These are phyloP conservation scores for Aspergillus sp. DNA, from an alignment of 2,329 filamentous ascomycete genomes.

Conservation along the genomic window DNA sequence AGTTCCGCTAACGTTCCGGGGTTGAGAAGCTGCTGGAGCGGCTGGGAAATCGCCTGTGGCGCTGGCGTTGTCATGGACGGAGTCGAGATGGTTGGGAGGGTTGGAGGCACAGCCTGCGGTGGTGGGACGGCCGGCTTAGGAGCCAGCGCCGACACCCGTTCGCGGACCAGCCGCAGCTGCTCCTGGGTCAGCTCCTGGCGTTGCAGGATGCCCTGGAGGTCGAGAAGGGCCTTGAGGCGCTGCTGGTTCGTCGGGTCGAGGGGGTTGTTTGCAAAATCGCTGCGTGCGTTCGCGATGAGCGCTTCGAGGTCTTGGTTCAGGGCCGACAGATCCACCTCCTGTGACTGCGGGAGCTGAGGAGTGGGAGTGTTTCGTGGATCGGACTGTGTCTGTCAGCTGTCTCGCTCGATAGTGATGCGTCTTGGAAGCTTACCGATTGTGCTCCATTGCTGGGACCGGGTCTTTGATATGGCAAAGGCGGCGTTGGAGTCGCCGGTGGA, in stretches of 20 bases:
- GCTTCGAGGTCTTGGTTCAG: constrained; percentile 80
- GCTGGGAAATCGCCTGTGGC: constrained; percentile 32
- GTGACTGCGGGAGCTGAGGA: constrained; percentile 33
- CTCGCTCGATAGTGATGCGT: constrained; percentile 1
- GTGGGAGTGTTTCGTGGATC: constrained; percentile 23
- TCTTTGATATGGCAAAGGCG: constrained; percentile 24
- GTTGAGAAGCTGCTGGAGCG: constrained; percentile 39
- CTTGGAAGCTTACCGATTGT: constrained; percentile 13
- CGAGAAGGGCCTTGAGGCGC: constrained; percentile 78
- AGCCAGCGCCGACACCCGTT: constrained; percentile 75
- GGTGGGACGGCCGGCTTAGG: constrained; percentile 34
- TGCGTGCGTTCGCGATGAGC: constrained; percentile 69
- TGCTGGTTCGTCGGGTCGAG: constrained; percentile 73
- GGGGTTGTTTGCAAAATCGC: constrained; percentile 71
- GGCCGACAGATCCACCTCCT: constrained; percentile 59
- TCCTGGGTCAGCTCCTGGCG: constrained; percentile 74
- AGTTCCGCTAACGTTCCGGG: constrained; percentile 44
- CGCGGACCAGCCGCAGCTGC: constrained; percentile 79
- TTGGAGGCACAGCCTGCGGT: constrained; percentile 14
- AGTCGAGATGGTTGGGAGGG: constrained; percentile 28
- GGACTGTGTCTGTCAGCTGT: constrained; percentile 14
- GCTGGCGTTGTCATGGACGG: constrained; percentile 43
- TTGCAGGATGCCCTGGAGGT: constrained; percentile 77
- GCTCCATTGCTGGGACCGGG: constrained; percentile 30
- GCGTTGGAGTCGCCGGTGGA: constrained; percentile 23